Evolutionary conservation across 2,329 filamentous ascomycete genomes (phyloP).

Genomic region (Hortaea sp.): DNA sequence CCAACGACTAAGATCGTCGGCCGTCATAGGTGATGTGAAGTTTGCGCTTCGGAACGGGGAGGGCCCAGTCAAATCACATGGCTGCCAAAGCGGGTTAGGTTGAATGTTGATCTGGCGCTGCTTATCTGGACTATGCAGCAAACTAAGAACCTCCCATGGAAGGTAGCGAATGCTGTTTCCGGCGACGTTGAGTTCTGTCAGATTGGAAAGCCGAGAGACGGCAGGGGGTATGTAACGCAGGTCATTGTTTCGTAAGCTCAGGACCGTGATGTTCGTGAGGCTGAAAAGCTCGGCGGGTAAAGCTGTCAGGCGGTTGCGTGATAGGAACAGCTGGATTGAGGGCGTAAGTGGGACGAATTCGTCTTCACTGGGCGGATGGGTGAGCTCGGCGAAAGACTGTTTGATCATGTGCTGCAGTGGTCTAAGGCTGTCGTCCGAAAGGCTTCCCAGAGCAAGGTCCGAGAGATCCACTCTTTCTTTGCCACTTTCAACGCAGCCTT

Average conservation of each 20-base stretch:
- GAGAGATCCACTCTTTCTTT: conserved; percentile 53
- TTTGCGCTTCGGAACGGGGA: conserved; percentile 6
- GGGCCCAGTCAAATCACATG: conserved; percentile 8
- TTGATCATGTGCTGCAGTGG: conserved; percentile 39
- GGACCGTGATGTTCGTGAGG: conserved; percentile 50
- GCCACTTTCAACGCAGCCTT: conserved; percentile 41
- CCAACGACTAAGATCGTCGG: conserved; percentile 7
- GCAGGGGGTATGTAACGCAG: conserved; percentile 51
- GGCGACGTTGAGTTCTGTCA: conserved; percentile 55
- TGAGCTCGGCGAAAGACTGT: conserved; percentile 16
- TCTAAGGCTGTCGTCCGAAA: conserved; percentile 49
- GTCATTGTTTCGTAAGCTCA: conserved; percentile 56
- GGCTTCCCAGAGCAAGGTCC: conserved; percentile 39
- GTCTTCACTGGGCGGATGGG: conserved; percentile 38
- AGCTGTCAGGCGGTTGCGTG: conserved; percentile 46
- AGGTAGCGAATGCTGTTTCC: conserved; percentile 53
- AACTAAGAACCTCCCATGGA: conserved; percentile 52
- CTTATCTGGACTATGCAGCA: conserved; percentile 37
- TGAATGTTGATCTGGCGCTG: conserved; percentile 47
- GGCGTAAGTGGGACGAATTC: conserved; percentile 52
- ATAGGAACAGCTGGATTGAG: conserved; percentile 51
- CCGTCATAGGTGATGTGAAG: conserved; percentile 1
- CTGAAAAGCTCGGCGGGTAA: conserved; percentile 54
- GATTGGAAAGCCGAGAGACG: conserved; percentile 48
- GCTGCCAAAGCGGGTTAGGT: conserved; percentile 49